Base-by-base conservation (phyloP, 2,329 filamentous ascomycete genomes). In the Calycina herbarum region DNA sequence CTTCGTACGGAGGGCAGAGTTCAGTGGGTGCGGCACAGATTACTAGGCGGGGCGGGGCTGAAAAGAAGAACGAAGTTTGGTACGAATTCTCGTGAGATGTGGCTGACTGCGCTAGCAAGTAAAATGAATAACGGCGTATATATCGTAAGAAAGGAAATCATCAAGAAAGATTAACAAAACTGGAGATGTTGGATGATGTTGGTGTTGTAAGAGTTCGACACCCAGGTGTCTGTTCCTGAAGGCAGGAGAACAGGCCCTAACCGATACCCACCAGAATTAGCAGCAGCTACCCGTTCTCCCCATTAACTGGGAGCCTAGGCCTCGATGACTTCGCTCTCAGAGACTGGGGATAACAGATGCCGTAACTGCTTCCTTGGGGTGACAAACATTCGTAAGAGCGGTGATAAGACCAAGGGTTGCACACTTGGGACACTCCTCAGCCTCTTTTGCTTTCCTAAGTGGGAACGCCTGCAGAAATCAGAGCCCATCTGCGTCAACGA, bases 1-100 rank as follows among this genome's bases (percentile, higher is more conserved):
- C 24, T 63, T 67, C 78, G 5, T 38, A 27, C 45, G 54, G 48
- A 54, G 11, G 27, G 48, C 48, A 54, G 48, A 27, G 17, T 60
- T 59, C 62, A 54, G 57, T 64, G 59, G 27, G 29, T 64, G 57
- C 62, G 62, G 62, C 62, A 58, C 42, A 64, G 62, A 61, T 61
- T 57, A 61, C 24, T 60, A 60, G 57, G 63, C 63, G 63, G 63
- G 58, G 63, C 58, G 63, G 63, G 63, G 63, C 63, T 64, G 63
- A 64, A 61, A 64, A 61, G 38, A 24, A 57, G 33, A 33, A 38
- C n/a, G 20, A 54, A 54, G n/a, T 27, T 27, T 54, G 48, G 48
- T 54, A 54, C 48, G 24, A 48, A 24, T 35, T 56, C 38, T 20
- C 45, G 63, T 45, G 51, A 40, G 61, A 58, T 45, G 48, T 64